A percentile compares a stretch with the other conserved stretches of the same genome.
Evolutionary conservation across 495 filamentous ascomycete genomes (phyloP).

Genomic region (Penicillium subrubescens): DNA sequence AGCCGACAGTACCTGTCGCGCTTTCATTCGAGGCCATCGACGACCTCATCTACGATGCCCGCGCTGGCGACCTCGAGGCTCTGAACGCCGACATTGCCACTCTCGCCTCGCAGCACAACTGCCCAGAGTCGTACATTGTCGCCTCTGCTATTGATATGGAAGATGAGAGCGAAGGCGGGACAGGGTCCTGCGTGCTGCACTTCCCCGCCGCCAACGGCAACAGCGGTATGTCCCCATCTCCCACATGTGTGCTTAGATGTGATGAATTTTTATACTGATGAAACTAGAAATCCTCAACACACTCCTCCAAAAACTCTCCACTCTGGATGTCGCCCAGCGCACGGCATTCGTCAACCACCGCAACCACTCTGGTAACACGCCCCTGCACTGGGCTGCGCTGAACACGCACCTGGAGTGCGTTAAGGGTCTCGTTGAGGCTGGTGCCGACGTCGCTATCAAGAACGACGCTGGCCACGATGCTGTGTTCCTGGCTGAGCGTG

Average conservation of each 20-base stretch:
- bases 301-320: slow-evolving; percentile 44
- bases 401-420: slow-evolving; percentile 83
- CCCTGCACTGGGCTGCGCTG: slow-evolving; percentile 88
- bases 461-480: slow-evolving; percentile 86
- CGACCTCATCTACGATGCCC: slow-evolving; percentile 84
- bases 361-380: slow-evolving; percentile 83
- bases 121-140: slow-evolving; percentile 58
- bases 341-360: slow-evolving; percentile 60
- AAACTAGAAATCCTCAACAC: slow-evolving; percentile 49
- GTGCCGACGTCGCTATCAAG: slow-evolving; percentile 70
- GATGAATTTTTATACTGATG: not conserved
- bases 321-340: slow-evolving; percentile 30
- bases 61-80: slow-evolving; percentile 71
- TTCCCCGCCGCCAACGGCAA: slow-evolving; percentile 92
- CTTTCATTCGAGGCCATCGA: slow-evolving; percentile 78
- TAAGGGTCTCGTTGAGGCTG: slow-evolving; percentile 70
- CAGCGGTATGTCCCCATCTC: slow-evolving; percentile 53
- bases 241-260: not conserved
- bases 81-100: slow-evolving; percentile 61
- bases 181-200: slow-evolving; percentile 64
- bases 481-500: slow-evolving; percentile 79
- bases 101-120: slow-evolving; percentile 56
- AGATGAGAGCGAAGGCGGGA: slow-evolving; percentile 62
- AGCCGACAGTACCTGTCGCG: slow-evolving; percentile 36
- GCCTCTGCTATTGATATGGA: slow-evolving; percentile 66